Evolutionary conservation across 495 filamentous ascomycete genomes (phyloP).

Genomic region (Hypoxylon fragiforme): DNA sequence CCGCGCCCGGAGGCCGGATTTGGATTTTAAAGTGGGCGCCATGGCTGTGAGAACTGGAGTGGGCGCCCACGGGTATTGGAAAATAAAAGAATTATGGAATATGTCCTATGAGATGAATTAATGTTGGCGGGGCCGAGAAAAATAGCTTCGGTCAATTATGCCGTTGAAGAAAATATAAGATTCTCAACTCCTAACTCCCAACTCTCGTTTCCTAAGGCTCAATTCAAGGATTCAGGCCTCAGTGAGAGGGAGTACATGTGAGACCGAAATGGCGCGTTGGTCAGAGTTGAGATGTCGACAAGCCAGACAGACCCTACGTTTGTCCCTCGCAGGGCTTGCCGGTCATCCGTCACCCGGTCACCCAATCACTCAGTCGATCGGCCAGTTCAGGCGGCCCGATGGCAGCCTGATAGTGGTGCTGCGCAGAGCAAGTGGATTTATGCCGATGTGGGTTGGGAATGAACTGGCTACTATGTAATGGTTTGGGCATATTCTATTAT

Average conservation of each 20-base stretch:
- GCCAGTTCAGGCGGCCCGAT: constrained; percentile 27
- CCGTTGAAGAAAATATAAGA: constrained; percentile 5
- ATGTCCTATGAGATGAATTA: too few species aligned
- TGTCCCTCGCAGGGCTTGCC: constrained; percentile 4
- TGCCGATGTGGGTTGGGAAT: constrained; percentile 17
- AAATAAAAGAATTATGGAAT: background rate
- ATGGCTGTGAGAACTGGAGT: background rate
- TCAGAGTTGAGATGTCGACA: too few species aligned
- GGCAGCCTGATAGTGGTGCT: constrained; percentile 28
- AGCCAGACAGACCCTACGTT: constrained; percentile 2
- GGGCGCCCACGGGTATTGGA: background rate
- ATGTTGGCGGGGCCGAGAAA: too few species aligned
- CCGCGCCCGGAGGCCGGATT: constrained; percentile 18
- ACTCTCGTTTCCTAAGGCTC: too few species aligned
- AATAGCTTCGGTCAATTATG: background rate
- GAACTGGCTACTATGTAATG: constrained; percentile 3
- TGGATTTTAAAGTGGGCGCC: constrained; percentile 18
- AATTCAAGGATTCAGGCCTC: too few species aligned
- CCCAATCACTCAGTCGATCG: background rate
- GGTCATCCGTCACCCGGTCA: constrained; percentile 3
- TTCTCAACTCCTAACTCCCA: too few species aligned
- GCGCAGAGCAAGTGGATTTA: constrained; percentile 16
- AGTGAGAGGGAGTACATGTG: constrained; percentile 11
- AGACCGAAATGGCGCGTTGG: constrained; percentile 15
- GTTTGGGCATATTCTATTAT: constrained; percentile 12